These are phyloP conservation scores for Pestalotiopsis sp. DNA, from an alignment of 2,329 filamentous ascomycete genomes.

Conservation along the genomic window DNA sequence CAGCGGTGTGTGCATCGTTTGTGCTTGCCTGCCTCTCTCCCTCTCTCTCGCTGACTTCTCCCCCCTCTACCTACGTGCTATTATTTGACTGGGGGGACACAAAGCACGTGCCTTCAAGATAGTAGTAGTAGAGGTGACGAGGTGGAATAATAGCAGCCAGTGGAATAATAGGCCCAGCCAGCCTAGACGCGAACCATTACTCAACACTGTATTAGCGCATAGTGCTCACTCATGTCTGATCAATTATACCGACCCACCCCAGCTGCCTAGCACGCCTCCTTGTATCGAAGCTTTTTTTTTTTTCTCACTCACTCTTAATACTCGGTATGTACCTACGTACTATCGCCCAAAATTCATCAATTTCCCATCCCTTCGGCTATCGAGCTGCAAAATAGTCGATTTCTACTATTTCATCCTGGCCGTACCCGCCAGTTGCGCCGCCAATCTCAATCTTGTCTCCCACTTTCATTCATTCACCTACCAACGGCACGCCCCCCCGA, in stretches of 20 bases:
- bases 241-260: constrained; percentile 8
- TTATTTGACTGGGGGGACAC: no score
- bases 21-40: no score
- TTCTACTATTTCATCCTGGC: constrained; percentile 4
- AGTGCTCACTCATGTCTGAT: neutral
- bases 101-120: neutral
- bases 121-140: no score
- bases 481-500: neutral
- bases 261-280: neutral
- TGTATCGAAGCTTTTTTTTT: constrained; percentile 4
- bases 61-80: no score
- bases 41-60: no score
- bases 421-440: neutral
- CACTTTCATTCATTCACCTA: neutral
- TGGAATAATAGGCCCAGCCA: neutral
- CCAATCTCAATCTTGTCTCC: neutral
- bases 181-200: constrained; percentile 5
- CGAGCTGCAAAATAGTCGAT: constrained; percentile 5
- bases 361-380: constrained; percentile 10
- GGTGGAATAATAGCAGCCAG: neutral
- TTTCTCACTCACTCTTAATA: neutral
- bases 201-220: constrained; percentile 8
- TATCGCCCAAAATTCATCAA: constrained; percentile 4
- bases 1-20: no score
- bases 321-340: neutral